A percentile compares a stretch with the other conserved stretches of the same genome.
Evolutionary conservation across 2,329 filamentous ascomycete species (phyloP).

Genomic region (Sclerotinia glacialis): DNA sequence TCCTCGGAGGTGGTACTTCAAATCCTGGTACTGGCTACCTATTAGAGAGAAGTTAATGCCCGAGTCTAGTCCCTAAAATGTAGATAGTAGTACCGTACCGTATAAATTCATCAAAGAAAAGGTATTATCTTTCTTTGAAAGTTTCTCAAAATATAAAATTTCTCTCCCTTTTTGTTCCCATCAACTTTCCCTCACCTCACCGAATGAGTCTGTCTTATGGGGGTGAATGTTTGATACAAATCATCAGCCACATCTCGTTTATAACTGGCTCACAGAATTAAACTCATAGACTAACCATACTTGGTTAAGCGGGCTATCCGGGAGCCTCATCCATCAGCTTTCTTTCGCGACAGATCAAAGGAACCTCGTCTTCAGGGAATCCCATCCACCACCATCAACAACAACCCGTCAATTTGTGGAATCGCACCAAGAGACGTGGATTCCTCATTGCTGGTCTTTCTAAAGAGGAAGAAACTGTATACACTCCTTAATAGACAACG

Average conservation of each 20-base stretch:
- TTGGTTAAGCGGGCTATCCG: neutral
- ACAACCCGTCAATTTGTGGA: slow-evolving; percentile 30
- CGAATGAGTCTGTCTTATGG: neutral
- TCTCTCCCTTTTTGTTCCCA: neutral
- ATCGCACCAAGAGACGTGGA: slow-evolving; percentile 40
- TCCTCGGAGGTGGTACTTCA: no score
- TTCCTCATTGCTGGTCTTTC: slow-evolving; percentile 38
- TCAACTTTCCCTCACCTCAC: neutral
- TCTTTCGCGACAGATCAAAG: slow-evolving; percentile 23
- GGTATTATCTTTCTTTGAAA: neutral
- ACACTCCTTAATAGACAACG: slow-evolving; percentile 33
- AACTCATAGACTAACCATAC: neutral
- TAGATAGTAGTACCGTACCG: neutral
- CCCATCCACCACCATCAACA: slow-evolving; percentile 26
- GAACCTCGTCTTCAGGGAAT: slow-evolving; percentile 19
- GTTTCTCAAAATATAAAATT: neutral
- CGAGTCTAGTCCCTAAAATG: neutral
- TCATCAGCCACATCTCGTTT: slow-evolving; percentile 14
- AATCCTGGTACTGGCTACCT: no score
- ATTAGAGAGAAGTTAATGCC: neutral
- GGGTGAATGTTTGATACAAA: slow-evolving; percentile 14
- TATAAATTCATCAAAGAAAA: neutral
- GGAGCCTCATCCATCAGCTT: slow-evolving; percentile 21
- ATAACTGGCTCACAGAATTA: slow-evolving; percentile 10
- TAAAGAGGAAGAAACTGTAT: slow-evolving; percentile 35